These are phyloP conservation scores for Gossypium trilobum DNA, from an alignment of 441 rosid genomes.

Conservation along the genomic window DNA sequence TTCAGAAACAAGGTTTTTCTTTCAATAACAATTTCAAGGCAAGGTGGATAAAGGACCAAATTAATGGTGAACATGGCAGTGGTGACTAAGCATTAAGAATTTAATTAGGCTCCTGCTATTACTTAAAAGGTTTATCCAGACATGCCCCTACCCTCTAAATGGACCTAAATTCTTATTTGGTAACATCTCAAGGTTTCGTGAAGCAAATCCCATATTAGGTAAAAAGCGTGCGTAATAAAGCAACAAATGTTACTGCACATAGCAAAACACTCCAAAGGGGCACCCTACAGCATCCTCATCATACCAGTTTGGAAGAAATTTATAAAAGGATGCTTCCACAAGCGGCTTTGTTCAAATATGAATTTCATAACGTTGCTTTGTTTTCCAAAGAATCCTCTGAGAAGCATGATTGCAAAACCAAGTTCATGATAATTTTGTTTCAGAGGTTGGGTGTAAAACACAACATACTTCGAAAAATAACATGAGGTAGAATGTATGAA, in stretches of 20 bases:
- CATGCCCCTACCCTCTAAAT: neutral
- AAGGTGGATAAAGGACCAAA: neutral
- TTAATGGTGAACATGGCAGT: neutral
- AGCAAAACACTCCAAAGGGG: neutral
- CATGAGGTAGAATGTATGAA: neutral
- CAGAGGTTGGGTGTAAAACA: neutral
- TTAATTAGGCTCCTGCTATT: neutral
- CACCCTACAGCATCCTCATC: neutral
- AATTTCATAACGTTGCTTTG: neutral
- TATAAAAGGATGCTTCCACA: neutral
- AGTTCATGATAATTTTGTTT: neutral
- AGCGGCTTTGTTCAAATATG: neutral
- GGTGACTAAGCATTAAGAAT: neutral
- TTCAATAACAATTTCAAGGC: neutral
- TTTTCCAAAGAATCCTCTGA: neutral
- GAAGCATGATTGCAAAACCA: neutral
- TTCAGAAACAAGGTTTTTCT: neutral
- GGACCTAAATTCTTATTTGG: neutral
- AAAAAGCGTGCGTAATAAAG: neutral
- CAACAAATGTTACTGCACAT: neutral
- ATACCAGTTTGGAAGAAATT: neutral
- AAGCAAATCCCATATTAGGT: neutral
- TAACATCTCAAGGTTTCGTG: conserved; percentile 15
- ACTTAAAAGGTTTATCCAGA: neutral
- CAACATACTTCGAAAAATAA: neutral